Conservation (phyloP, 495 filamentous ascomycete genomes). For the Trichoderma orchidacearum region DNA sequence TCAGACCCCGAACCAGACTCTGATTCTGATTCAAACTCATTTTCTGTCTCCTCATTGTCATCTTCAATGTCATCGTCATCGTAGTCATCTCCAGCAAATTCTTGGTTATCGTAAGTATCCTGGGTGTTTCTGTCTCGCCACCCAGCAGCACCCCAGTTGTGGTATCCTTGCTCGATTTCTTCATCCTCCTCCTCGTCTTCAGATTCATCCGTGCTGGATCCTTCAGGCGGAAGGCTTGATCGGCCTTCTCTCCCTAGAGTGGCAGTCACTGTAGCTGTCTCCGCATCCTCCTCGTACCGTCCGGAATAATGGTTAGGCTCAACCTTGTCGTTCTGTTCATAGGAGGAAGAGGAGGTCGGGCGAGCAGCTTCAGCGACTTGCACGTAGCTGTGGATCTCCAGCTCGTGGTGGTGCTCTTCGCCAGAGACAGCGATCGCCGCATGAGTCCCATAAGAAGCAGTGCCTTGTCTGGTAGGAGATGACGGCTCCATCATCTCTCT, state of each 20-base stretch:
- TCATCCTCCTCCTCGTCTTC: slow-evolving; percentile 24
- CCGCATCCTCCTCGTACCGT: background rate
- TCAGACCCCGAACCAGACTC: background rate
- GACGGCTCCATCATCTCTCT: background rate
- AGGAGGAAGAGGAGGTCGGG: background rate
- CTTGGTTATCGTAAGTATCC: slow-evolving; percentile 22
- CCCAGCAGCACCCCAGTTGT: background rate
- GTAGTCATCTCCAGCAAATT: slow-evolving; percentile 9
- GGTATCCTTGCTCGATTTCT: slow-evolving; percentile 14
- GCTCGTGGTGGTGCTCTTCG: background rate
- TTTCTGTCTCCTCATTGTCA: slow-evolving; percentile 7
- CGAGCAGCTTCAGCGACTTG: background rate
- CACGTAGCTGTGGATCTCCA: background rate
- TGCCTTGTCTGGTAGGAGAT: background rate
- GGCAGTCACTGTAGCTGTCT: background rate
- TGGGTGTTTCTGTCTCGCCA: slow-evolving; percentile 7
- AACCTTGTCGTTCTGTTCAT: background rate
- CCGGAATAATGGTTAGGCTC: background rate
- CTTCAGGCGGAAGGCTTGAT: background rate
- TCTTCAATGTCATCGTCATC: slow-evolving; percentile 14
- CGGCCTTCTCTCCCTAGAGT: background rate
- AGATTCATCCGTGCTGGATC: slow-evolving; percentile 16
- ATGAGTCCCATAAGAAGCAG: background rate
- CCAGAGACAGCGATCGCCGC: background rate
- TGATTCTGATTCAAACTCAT: slow-evolving; percentile 11